Evolutionary conservation across 805 yeast genomes (phyloP).

Genomic region (Yarrowia sp.): DNA sequence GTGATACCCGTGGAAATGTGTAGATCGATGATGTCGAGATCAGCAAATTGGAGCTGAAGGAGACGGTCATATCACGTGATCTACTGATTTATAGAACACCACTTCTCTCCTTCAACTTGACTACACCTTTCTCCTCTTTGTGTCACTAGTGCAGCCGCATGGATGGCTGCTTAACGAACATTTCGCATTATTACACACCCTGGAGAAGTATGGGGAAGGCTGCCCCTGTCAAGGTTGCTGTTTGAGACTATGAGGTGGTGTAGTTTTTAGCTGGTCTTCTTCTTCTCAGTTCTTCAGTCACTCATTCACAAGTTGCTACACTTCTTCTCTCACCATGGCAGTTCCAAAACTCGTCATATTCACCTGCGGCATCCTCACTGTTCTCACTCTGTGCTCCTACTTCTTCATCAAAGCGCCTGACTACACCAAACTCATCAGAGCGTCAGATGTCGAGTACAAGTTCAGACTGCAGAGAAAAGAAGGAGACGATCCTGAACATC

Average conservation of each 20-base stretch:
- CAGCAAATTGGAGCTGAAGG: not conserved
- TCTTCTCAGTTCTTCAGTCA: no score
- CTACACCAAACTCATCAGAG: not conserved
- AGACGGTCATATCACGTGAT: no score
- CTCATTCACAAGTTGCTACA: no score
- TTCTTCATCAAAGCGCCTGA: slow-evolving; percentile 18
- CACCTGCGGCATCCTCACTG: slow-evolving; percentile 10
- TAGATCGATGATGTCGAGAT: no score
- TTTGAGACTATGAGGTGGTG: no score
- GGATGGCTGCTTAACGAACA: not conserved
- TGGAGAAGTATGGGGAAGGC: no score
- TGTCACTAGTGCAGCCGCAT: not conserved
- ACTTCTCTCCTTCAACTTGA: no score
- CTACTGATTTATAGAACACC: no score
- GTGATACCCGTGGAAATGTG: no score
- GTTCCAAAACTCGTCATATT: not conserved
- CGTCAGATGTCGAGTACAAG: slow-evolving; percentile 13
- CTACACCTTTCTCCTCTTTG: not conserved
- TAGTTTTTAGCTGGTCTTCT: no score
- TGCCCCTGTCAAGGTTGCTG: not conserved
- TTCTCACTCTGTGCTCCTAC: slow-evolving; percentile 10
- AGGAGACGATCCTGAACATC: slow-evolving; percentile 1
- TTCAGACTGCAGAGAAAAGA: slow-evolving; percentile 1
- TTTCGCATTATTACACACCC: not conserved
- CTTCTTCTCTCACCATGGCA: not conserved